Percentiles rank a stretch among this genome's conserved stretches.
These are phyloP conservation scores for Pharnaceum exiguum DNA, from an alignment of 148 eudicot species.

Conservation along the genomic window DNA sequence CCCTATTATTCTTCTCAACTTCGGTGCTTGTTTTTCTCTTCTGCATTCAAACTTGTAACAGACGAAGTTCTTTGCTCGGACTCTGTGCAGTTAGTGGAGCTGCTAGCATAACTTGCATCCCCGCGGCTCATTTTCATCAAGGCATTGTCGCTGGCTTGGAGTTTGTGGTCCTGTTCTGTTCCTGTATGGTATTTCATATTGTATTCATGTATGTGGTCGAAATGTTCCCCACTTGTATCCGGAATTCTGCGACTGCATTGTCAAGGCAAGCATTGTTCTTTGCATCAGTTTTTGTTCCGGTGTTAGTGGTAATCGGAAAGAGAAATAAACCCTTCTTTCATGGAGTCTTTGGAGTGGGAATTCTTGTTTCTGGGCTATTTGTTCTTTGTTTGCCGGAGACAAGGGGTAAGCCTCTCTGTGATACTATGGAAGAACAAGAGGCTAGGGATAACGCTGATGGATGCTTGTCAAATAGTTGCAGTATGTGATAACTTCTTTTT, in stretches of 20 bases:
- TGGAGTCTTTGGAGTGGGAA: conserved; percentile 17
- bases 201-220: conserved; percentile 21
- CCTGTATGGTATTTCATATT: conserved; percentile 19
- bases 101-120: conserved; percentile 9
- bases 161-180: conserved; percentile 12
- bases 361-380: conserved; percentile 23
- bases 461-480: background rate
- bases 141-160: conserved; percentile 10
- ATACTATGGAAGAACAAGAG: conserved; percentile 39
- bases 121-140: background rate
- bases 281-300: conserved; percentile 18
- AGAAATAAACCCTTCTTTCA: conserved; percentile 1
- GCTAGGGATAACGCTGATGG: background rate
- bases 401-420: conserved; percentile 26
- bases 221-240: conserved; percentile 26
- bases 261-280: conserved; percentile 19
- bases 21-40: conserved; percentile 12
- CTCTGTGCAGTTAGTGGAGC: conserved; percentile 20
- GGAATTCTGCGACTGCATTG: conserved; percentile 27
- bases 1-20: conserved; percentile 6
- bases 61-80: conserved; percentile 18
- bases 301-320: conserved; percentile 19
- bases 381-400: conserved; percentile 33
- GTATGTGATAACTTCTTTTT: background rate
- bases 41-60: conserved; percentile 18